Evolutionary conservation across 495 filamentous ascomycete genomes (phyloP).

Genomic region (Penicillium atrosanguineum): DNA sequence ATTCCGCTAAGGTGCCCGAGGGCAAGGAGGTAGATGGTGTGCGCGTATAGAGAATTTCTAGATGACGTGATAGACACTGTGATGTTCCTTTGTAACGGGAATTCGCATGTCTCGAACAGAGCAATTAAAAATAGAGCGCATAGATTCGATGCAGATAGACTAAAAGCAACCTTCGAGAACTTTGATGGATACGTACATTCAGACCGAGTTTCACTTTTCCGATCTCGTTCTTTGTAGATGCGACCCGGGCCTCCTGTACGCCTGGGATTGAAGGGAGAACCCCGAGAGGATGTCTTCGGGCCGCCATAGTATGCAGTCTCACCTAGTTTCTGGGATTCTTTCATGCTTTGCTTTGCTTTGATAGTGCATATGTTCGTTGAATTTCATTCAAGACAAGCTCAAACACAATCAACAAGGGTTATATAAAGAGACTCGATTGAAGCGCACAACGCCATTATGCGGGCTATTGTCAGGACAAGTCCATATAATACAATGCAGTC

Average conservation of each 20-base stretch:
- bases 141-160: conserved; percentile 17
- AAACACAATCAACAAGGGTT: conserved; percentile 1
- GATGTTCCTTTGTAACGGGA: conserved; percentile 7
- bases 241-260: neutral
- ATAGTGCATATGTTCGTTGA: conserved; percentile 2
- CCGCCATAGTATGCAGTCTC: conserved; percentile 2
- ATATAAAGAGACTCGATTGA: conserved; percentile 4
- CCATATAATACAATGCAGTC: conserved; percentile 7
- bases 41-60: conserved; percentile 18
- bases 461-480: neutral
- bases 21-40: conserved; percentile 37
- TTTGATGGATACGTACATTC: conserved; percentile 10
- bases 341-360: neutral
- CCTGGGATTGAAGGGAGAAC: conserved; percentile 1
- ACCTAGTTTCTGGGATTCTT: neutral
- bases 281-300: neutral
- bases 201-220: neutral
- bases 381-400: neutral
- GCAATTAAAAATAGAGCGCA: conserved; percentile 12
- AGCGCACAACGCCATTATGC: neutral
- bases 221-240: neutral
- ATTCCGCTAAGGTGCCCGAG: conserved; percentile 34
- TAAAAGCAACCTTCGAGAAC: conserved; percentile 1
- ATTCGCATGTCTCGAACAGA: neutral
- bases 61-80: conserved; percentile 11